Base-by-base conservation (phyloP, 805 yeast genomes). In the Isabelozyma pseudorhagii region DNA sequence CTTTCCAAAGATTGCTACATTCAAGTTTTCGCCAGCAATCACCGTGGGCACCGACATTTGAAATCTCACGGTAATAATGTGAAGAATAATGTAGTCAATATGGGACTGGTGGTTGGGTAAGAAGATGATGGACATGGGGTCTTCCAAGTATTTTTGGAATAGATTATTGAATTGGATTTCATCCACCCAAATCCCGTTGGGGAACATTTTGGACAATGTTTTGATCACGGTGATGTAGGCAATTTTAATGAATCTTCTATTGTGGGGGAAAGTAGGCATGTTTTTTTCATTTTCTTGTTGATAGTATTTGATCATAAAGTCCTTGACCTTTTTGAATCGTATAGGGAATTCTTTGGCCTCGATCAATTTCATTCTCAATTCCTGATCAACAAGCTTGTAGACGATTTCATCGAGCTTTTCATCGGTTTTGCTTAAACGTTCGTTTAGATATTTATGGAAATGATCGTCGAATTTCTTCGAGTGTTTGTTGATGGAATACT, bases 11-110 rank as follows among this genome's bases (percentile, higher is more conserved):
- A 82, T 65, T 1, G 84, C 80, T 42, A 82, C 82, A 56, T 83
- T 81, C 58, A 82, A 74, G 59, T 82, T 82, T 45, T 82, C 86
- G n/a, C 87, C 87, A 1, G 87, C 87, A 38, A 82, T 79, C 6
- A 82, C 84, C 5, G 77, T 64, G 1, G 87, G 87, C 9, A 75
- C 62, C 3, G 84, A 70, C 48, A 82, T 61, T 27, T 80, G 82
- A 54, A 82, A 72, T 34, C 86, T 66, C 54, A 80, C 72, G 51
- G 81, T 71, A 31, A 81, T 66, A 47, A 81, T 69, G 55, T 82
- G 86, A 45, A 83, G 58, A 47, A 82, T 77, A 46, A 82, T 80
- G 59, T 82, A 82, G 62, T 82, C 87, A 40, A 82, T 68, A 58
- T 82, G 87, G 9, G 84, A 78, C 60, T 81, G 80, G 63, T 82